phyloP scores from a whole-genome alignment of 495 filamentous ascomycete genomes.

The Podospora conica region DNA sequence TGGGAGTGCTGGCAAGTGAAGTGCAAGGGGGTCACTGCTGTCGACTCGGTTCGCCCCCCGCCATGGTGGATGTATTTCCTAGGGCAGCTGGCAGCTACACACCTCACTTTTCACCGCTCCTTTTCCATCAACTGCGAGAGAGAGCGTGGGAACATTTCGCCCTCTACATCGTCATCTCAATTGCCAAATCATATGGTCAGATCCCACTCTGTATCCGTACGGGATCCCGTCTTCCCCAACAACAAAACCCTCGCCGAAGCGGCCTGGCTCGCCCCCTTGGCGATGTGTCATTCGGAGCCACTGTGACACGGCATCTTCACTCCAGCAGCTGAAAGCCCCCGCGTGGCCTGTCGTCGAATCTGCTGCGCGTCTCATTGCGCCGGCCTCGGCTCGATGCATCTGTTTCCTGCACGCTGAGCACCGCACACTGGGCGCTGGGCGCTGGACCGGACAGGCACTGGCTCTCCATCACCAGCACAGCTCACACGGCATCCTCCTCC shows the following conservation, averaged over 20 bases:
- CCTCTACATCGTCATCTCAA: background rate
- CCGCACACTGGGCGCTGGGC: no score
- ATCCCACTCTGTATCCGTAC: background rate
- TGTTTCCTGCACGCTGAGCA: background rate
- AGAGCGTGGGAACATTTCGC: background rate
- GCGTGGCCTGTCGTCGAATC: slow-evolving; percentile 4
- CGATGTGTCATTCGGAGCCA: slow-evolving; percentile 17
- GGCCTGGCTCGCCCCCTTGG: background rate
- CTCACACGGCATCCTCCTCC: slow-evolving; percentile 1
- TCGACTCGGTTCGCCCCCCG: no score
- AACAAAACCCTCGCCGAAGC: background rate
- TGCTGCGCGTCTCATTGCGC: slow-evolving; percentile 5
- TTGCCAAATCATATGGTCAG: background rate
- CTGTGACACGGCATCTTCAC: slow-evolving; percentile 15
- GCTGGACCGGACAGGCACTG: background rate
- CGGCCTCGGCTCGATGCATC: slow-evolving; percentile 13
- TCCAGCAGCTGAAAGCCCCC: slow-evolving; percentile 5
- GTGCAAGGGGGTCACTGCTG: no score
- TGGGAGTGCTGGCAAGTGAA: background rate
- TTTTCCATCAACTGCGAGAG: background rate
- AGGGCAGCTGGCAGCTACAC: no score
- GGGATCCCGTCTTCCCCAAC: background rate
- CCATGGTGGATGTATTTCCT: no score
- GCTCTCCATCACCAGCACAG: background rate
- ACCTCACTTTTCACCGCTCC: background rate